These are phyloP conservation scores for Marsdenia floribunda DNA, from an alignment of 257 asterid species.

Conservation along the genomic window DNA sequence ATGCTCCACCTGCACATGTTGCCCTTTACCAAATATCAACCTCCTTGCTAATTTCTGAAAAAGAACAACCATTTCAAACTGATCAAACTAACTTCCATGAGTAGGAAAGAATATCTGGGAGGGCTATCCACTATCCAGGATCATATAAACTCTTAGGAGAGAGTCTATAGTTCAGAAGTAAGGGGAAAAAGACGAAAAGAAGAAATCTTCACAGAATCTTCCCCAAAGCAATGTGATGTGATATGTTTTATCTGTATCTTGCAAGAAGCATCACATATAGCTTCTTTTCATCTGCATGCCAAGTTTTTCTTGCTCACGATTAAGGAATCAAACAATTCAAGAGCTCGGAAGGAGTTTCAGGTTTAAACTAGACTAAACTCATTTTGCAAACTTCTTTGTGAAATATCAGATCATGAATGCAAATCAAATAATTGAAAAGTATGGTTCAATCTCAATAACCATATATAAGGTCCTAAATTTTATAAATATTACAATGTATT, in stretches of 20 bases:
- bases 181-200: neutral
- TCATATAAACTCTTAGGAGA: neutral
- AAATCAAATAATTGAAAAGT: neutral
- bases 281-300: neutral
- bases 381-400: neutral
- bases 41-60: constrained; percentile 67
- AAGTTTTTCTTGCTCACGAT: neutral
- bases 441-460: neutral
- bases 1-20: constrained; percentile 37
- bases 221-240: neutral
- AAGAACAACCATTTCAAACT: constrained; percentile 22
- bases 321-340: neutral
- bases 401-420: neutral
- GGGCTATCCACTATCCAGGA: neutral
- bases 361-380: neutral
- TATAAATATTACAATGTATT: neutral
- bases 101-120: neutral
- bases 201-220: neutral
- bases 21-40: constrained; percentile 68
- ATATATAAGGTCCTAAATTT: neutral
- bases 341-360: neutral
- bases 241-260: neutral
- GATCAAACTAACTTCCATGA: neutral
- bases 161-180: neutral
- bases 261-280: neutral